Conservation (phyloP, 1,139 yeast species). For the Geotrichum siamense region DNA sequence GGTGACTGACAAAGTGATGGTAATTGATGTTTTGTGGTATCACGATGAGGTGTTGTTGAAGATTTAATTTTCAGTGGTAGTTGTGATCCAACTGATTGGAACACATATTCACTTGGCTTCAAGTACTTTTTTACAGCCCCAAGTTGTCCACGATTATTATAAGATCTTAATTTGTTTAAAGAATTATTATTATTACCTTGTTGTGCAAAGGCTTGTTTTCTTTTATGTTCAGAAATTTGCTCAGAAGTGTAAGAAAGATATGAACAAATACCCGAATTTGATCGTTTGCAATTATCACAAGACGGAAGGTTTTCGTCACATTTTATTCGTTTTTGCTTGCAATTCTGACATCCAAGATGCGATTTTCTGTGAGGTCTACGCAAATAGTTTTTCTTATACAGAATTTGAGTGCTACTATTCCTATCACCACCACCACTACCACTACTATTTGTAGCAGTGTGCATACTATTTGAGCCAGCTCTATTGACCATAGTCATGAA, state of each 20-base stretch:
- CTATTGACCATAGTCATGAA: no score
- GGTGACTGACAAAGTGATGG: neutral
- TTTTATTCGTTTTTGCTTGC: conserved; percentile 58
- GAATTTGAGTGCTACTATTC: neutral
- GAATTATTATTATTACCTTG: no score
- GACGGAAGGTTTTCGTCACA: conserved; percentile 60
- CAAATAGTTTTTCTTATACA: conserved; percentile 29
- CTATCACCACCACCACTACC: no score
- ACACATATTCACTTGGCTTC: conserved; percentile 6
- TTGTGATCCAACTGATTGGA: neutral
- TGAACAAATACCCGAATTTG: conserved; percentile 37
- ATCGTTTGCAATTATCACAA: conserved; percentile 54
- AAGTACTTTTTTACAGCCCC: conserved; percentile 8
- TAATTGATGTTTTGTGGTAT: no score
- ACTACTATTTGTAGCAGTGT: no score
- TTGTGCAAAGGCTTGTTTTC: conserved; percentile 9
- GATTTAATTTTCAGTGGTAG: neutral
- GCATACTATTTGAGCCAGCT: no score
- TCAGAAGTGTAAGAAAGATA: conserved; percentile 26
- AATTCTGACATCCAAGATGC: conserved; percentile 50
- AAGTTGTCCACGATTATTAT: no score
- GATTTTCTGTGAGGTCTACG: conserved; percentile 59
- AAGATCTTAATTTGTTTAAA: no score
- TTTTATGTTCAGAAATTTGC: conserved; percentile 22
- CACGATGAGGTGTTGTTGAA: neutral